phyloP scores from a whole-genome alignment of 352 stramenopile species.

The Elongisporangium prolatum region DNA sequence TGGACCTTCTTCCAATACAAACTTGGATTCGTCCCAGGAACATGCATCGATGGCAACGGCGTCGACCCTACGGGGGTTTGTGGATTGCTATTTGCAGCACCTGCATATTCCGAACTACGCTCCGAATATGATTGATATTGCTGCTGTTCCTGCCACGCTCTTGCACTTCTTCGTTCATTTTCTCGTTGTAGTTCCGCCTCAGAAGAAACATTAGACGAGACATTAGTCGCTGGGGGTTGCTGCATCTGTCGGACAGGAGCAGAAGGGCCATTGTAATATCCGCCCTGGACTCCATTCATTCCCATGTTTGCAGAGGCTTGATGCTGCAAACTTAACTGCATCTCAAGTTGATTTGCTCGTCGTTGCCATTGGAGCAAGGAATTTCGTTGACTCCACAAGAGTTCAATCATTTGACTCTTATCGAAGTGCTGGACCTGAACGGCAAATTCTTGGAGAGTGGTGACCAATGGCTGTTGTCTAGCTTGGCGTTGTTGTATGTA shows the following conservation, averaged over 20 bases:
- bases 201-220: constrained; percentile 20
- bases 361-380: constrained; percentile 61
- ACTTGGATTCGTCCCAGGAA: constrained; percentile 21
- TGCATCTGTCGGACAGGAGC: constrained; percentile 14
- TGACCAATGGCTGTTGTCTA: constrained; percentile 7
- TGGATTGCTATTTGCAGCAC: not conserved
- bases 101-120: not conserved
- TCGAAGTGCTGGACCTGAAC: constrained; percentile 67
- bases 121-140: constrained; percentile 1
- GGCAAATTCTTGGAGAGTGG: constrained; percentile 57
- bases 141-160: constrained; percentile 13
- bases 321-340: constrained; percentile 25
- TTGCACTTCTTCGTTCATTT: constrained; percentile 28
- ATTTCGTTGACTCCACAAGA: constrained; percentile 68
- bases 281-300: not conserved
- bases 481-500: constrained; percentile 22
- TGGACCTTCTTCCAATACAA: constrained; percentile 79
- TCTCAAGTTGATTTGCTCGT: constrained; percentile 43
- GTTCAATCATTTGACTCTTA: constrained; percentile 56
- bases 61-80: constrained; percentile 2
- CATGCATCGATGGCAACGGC: not conserved
- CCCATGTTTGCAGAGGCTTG: constrained; percentile 9
- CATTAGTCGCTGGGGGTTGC: constrained; percentile 1
- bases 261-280: constrained; percentile 40
- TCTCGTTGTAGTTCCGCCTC: constrained; percentile 52